Conservation (phyloP, 2,329 filamentous ascomycete genomes). For the Aspergillus piperis region DNA sequence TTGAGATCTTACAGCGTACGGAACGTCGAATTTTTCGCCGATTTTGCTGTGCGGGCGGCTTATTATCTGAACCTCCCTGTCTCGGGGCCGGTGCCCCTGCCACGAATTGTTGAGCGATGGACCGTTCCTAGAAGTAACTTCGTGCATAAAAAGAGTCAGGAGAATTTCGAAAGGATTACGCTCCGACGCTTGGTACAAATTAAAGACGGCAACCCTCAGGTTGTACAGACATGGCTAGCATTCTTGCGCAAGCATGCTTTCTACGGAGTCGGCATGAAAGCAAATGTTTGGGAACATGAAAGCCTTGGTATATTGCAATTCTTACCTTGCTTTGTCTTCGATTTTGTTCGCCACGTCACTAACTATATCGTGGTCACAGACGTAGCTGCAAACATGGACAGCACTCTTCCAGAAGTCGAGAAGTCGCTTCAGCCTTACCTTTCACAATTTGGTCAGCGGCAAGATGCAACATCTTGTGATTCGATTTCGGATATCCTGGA, state of each 20-base stretch:
- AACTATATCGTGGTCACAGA: conserved; percentile 28
- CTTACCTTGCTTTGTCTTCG: neutral
- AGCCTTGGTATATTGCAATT: conserved; percentile 60
- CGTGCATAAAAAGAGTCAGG: conserved; percentile 95
- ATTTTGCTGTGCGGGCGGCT: conserved; percentile 90
- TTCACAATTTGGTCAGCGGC: conserved; percentile 44
- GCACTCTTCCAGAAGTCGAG: conserved; percentile 39
- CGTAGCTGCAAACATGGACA: conserved; percentile 45
- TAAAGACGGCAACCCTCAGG: conserved; percentile 84
- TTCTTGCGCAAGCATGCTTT: conserved; percentile 91
- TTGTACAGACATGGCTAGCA: conserved; percentile 87
- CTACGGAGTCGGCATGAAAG: conserved; percentile 98
- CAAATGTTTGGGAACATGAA: conserved; percentile 90
- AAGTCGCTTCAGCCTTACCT: conserved; percentile 44
- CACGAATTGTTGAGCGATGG: conserved; percentile 87
- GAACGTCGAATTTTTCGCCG: conserved; percentile 89
- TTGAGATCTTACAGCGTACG: conserved; percentile 87
- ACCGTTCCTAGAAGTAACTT: conserved; percentile 87
- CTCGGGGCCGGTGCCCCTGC: conserved; percentile 81
- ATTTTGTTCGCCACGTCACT: neutral
- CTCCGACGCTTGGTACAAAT: conserved; percentile 85
- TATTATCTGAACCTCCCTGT: conserved; percentile 90
- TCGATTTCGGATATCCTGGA: conserved; percentile 39
- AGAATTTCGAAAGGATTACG: conserved; percentile 95
- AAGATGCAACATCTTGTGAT: conserved; percentile 30